Percentiles rank a stretch among this genome's conserved stretches.
phyloP scores from a whole-genome alignment of 495 filamentous ascomycete genomes.

The Rhypophila decipiens region DNA sequence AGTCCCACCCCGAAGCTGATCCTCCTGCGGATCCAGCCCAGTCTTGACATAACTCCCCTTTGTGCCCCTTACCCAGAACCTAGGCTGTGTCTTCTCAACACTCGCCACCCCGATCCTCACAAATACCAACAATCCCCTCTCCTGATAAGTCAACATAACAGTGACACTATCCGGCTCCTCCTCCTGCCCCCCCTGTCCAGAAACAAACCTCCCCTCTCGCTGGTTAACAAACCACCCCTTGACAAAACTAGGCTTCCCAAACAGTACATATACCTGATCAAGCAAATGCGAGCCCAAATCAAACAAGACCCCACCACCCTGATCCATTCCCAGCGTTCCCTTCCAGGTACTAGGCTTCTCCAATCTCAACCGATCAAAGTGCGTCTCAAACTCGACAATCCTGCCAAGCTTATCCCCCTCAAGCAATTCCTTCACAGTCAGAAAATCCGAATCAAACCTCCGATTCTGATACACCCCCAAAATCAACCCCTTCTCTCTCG shows the following conservation, averaged over 20 bases:
- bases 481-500: conserved; percentile 52
- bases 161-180: conserved; percentile 65
- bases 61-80: conserved; percentile 76
- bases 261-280: conserved; percentile 72
- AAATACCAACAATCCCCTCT: conserved; percentile 51
- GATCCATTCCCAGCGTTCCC: conserved; percentile 46
- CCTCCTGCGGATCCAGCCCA: conserved; percentile 76
- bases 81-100: conserved; percentile 61
- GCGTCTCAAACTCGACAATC: conserved; percentile 68
- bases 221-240: conserved; percentile 65
- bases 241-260: conserved; percentile 66
- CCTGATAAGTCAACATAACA: conserved; percentile 60
- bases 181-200: conserved; percentile 36
- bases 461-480: conserved; percentile 88
- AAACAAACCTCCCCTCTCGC: conserved; percentile 39
- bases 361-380: conserved; percentile 76
- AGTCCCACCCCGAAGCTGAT: conserved; percentile 68
- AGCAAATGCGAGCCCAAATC: conserved; percentile 82
- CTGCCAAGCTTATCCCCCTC: conserved; percentile 51
- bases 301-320: conserved; percentile 68
- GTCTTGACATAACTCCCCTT: conserved; percentile 78
- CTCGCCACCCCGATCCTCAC: conserved; percentile 67
- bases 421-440: conserved; percentile 62
- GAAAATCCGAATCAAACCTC: conserved; percentile 79
- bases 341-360: conserved; percentile 62